Conservation (phyloP, 2,329 filamentous ascomycete genomes). For the Alternaria triticina region DNA sequence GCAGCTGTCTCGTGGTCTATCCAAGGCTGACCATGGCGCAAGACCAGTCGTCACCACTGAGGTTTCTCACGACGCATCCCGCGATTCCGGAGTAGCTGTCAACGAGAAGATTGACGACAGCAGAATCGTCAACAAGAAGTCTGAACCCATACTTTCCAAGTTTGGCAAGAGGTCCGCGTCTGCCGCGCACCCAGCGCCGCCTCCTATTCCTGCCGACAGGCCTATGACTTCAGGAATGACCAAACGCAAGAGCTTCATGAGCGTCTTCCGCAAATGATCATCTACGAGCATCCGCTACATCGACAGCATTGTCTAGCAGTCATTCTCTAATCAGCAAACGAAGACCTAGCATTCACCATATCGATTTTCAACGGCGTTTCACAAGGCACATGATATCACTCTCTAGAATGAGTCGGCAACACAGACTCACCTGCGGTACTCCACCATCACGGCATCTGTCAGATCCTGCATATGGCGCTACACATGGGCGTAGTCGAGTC, state of each 20-base stretch:
- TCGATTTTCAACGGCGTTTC: neutral
- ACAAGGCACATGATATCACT: neutral
- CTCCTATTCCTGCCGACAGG: conserved; percentile 40
- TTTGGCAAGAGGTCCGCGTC: conserved; percentile 25
- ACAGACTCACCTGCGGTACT: conserved; percentile 7
- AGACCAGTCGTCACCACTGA: conserved; percentile 39
- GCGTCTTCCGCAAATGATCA: conserved; percentile 49
- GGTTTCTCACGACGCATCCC: conserved; percentile 42
- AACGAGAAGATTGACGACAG: conserved; percentile 34
- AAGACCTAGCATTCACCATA: neutral
- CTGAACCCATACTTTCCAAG: conserved; percentile 30
- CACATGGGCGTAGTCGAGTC: conserved; percentile 6
- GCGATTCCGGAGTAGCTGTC: conserved; percentile 45
- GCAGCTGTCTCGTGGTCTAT: conserved; percentile 42
- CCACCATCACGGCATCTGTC: conserved; percentile 3
- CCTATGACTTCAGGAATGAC: conserved; percentile 44
- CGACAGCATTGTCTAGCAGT: neutral
- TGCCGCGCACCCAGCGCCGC: conserved; percentile 26
- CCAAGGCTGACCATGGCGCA: conserved; percentile 35
- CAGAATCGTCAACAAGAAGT: conserved; percentile 30
- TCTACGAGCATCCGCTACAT: neutral
- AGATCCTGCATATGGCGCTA: conserved; percentile 12
- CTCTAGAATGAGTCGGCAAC: conserved; percentile 2
- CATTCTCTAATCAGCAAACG: neutral
- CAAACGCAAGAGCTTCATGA: conserved; percentile 57